Base-by-base conservation (phyloP, 2,329 filamentous ascomycete genomes). In the Pezicula radicicola region DNA sequence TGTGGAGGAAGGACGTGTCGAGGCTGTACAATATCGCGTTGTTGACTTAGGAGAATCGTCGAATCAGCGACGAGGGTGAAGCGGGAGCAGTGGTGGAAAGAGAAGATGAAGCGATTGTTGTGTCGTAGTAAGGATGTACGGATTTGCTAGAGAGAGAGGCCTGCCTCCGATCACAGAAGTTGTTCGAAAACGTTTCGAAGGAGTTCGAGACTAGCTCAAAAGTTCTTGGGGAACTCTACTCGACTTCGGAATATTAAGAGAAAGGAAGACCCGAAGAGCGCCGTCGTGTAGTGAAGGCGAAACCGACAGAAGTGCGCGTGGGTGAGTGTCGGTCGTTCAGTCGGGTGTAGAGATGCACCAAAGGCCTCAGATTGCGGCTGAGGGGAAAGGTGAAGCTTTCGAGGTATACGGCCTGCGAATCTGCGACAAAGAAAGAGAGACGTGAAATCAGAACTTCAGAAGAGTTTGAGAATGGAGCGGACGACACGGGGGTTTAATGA, bases 361-460 rank as follows among this genome's bases (percentile, higher is more conserved):
- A 33, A 8, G 40, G 21, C 37, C 28, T n/a, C 36, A 47, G 42
- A 44, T 47, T 42, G 36, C 19, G 42, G 49, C 42, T 33, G 49
- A 51, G 49, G 50, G 49, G 42, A 57, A 61, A 58, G 50, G 33
- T 60, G 60, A 62, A 62, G 60, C 58, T 61, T 60, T 63, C 56
- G 61, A 62, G 60, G 60, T 60, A 63, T 25, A 25, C 25, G 25
- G 6, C 25, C 25, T 25, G 25, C 62, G 61, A 54, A 55, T 61
- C 63, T 63, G 63, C 63, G 63, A 65, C 61, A 63, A 25, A 63
- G 62, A 65, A 63, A 65, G 61, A 63, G 61, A 63, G 63, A 50
- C 58, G 60, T 62, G 57, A 57, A 63, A 46, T 52, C 51, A 50
- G 47, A 60, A 61, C 57, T 62, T 59, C 58, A 62, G 61, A 62